Conservation (phyloP, 2,329 filamentous ascomycete genomes). For the Trichoderma sp. region DNA sequence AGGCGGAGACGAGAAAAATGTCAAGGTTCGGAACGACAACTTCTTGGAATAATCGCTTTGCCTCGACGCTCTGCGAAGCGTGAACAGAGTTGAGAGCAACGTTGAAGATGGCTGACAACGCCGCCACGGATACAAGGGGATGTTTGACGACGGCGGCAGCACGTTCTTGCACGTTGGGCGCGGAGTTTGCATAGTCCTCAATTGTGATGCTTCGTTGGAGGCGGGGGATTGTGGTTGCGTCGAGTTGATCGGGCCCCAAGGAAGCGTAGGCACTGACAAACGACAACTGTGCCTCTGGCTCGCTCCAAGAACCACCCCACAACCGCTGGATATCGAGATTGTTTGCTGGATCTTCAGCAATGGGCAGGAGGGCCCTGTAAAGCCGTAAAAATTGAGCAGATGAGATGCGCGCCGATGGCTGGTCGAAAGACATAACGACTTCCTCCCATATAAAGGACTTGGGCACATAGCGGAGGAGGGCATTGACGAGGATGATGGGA, state of each 20-base stretch:
- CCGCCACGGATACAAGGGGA: conserved; percentile 83
- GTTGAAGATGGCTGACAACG: conserved; percentile 67
- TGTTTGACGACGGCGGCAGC: conserved; percentile 69
- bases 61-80: conserved; percentile 60
- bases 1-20: conserved; percentile 74
- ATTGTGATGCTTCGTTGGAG: conserved; percentile 73
- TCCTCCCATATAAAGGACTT: conserved; percentile 65
- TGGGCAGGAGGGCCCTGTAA: conserved; percentile 72
- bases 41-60: conserved; percentile 63
- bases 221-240: conserved; percentile 79
- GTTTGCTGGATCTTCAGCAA: conserved; percentile 54
- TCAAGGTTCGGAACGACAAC: conserved; percentile 71
- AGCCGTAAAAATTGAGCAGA: conserved; percentile 76
- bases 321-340: conserved; percentile 78
- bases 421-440: conserved; percentile 77
- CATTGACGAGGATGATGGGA: conserved; percentile 56
- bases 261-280: conserved; percentile 86
- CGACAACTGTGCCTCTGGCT: conserved; percentile 85
- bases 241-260: conserved; percentile 69
- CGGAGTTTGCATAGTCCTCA: conserved; percentile 51
- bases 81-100: conserved; percentile 60
- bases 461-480: conserved; percentile 59
- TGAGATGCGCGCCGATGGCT: conserved; percentile 70
- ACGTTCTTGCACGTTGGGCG: conserved; percentile 48
- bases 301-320: conserved; percentile 88